These are phyloP conservation scores for Nepenthes mirabilis DNA, from an alignment of 148 eudicot genomes.

Conservation along the genomic window DNA sequence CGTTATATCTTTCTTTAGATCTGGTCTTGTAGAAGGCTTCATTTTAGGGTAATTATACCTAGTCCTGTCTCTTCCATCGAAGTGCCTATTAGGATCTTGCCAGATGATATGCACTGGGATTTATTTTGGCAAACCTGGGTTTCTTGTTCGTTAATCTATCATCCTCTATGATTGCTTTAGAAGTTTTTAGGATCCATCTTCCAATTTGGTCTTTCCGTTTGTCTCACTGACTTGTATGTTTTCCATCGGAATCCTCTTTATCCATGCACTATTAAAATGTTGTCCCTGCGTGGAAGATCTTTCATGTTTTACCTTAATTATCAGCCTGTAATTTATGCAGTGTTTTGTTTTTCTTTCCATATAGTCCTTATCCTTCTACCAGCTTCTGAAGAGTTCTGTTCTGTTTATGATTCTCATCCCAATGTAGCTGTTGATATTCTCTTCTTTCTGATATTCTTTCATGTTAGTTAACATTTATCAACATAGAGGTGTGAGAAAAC, in stretches of 20 bases:
- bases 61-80: slow-evolving; percentile 9
- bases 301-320: not conserved
- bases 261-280: not conserved
- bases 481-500: no score
- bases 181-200: slow-evolving; percentile 25
- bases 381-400: not conserved
- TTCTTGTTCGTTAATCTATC: slow-evolving; percentile 15
- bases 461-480: no score
- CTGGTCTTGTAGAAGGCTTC: slow-evolving; percentile 11
- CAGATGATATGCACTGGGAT: slow-evolving; percentile 7
- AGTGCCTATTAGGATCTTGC: slow-evolving; percentile 17
- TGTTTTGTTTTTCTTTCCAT: slow-evolving; percentile 11
- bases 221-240: no score
- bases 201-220: slow-evolving; percentile 6
- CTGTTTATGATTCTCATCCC: not conserved
- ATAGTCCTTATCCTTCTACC: not conserved
- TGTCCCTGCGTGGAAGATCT: not conserved
- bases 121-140: slow-evolving; percentile 19
- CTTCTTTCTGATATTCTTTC: slow-evolving; percentile 4
- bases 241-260: not conserved
- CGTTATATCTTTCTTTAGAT: slow-evolving; percentile 25
- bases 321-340: slow-evolving; percentile 4
- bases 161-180: slow-evolving; percentile 18
- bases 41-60: slow-evolving; percentile 10
- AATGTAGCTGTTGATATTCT: slow-evolving; percentile 3